phyloP scores from a whole-genome alignment of 2,329 filamentous ascomycete species.

The Cladophialophora yegresii region DNA sequence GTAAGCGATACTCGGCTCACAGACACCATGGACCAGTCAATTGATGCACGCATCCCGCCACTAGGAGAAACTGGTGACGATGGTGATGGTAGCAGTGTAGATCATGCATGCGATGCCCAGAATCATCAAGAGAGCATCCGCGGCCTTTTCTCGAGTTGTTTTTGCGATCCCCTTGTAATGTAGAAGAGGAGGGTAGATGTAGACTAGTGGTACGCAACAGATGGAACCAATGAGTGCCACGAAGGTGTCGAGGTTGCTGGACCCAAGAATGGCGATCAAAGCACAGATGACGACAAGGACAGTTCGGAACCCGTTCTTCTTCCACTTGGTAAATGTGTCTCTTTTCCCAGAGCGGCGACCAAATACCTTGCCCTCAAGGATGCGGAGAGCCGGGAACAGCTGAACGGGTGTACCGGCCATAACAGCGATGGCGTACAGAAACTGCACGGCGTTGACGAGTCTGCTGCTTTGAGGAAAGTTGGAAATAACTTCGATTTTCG shows the following conservation, averaged over 20 bases:
- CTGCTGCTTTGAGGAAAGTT: conserved; percentile 71
- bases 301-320: conserved; percentile 69
- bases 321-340: conserved; percentile 68
- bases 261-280: conserved; percentile 63
- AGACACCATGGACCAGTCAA: background rate
- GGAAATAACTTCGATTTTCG: conserved; percentile 72
- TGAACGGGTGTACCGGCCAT: conserved; percentile 74
- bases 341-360: conserved; percentile 69
- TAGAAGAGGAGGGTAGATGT: conserved; percentile 72
- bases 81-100: conserved; percentile 68
- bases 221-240: conserved; percentile 73
- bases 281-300: conserved; percentile 61
- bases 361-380: conserved; percentile 68
- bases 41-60: background rate
- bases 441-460: conserved; percentile 75
- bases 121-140: conserved; percentile 64
- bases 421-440: conserved; percentile 72
- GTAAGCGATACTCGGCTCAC: background rate
- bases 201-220: conserved; percentile 73
- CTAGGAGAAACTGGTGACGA: conserved; percentile 40
- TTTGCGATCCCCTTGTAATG: conserved; percentile 69
- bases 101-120: conserved; percentile 68
- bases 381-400: conserved; percentile 71
- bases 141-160: conserved; percentile 56
- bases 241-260: conserved; percentile 71